Conservation (phyloP, 345 rosid genomes). For the Bruguiera gymnorhiza region DNA sequence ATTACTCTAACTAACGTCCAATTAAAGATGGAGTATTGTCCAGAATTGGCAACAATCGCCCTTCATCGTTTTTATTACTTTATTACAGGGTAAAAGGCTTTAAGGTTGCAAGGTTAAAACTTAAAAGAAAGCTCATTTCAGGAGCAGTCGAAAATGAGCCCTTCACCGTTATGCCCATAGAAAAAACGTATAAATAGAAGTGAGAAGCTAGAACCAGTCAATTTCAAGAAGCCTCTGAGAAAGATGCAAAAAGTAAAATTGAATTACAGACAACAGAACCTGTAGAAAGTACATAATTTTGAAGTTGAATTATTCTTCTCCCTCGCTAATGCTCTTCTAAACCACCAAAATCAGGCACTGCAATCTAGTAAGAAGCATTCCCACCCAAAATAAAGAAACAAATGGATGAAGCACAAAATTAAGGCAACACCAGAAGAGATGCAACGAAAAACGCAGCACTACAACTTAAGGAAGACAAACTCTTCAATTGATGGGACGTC, state of each 20-base stretch:
- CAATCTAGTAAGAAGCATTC: not conserved
- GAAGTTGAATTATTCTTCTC: not conserved
- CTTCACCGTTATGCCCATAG: too few relatives aligned
- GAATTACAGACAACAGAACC: not conserved
- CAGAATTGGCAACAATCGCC: too few relatives aligned
- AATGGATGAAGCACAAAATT: not conserved
- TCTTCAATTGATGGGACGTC: constrained; percentile 64
- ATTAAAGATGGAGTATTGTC: too few relatives aligned
- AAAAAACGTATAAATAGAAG: too few relatives aligned
- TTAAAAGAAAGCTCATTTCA: too few relatives aligned
- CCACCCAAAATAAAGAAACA: not conserved
- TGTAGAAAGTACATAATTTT: not conserved
- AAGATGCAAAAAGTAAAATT: not conserved
- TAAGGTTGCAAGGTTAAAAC: too few relatives aligned
- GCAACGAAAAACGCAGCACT: not conserved
- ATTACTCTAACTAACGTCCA: too few relatives aligned
- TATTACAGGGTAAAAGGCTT: too few relatives aligned
- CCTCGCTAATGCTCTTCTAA: not conserved
- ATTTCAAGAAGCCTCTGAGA: too few relatives aligned
- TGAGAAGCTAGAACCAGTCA: too few relatives aligned
- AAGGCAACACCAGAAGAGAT: not conserved
- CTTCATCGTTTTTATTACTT: too few relatives aligned
- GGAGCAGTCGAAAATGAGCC: too few relatives aligned
- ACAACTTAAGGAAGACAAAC: constrained; percentile 74
- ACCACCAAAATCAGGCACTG: not conserved